Evolutionary conservation across 352 stramenopile species (phyloP).

Genomic region (Globisporangium iwayamae): DNA sequence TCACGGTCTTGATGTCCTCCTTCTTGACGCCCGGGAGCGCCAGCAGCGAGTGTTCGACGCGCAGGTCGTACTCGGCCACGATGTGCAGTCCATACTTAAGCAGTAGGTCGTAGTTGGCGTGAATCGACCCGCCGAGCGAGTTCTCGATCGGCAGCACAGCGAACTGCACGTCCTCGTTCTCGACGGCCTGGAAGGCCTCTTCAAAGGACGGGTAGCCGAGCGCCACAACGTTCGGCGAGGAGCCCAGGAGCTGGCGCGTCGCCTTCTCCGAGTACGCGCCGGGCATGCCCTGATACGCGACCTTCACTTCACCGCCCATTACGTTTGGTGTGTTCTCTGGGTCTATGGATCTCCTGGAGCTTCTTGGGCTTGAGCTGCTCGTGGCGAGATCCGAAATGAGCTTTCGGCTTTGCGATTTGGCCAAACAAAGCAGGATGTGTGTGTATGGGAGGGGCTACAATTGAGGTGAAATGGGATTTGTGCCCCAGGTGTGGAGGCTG

Average conservation of each 20-base stretch:
- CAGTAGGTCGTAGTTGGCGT: slow-evolving; percentile 93
- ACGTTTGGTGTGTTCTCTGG: background rate
- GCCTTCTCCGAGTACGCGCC: slow-evolving; percentile 98
- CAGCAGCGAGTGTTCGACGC: slow-evolving; percentile 93
- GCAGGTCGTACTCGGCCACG: slow-evolving; percentile 57
- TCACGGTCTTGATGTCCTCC: slow-evolving; percentile 93
- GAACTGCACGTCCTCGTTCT: slow-evolving; percentile 89
- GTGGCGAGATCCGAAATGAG: slow-evolving; percentile 18
- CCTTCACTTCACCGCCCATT: slow-evolving; percentile 65
- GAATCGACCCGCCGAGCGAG: slow-evolving; percentile 91
- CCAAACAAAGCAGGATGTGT: slow-evolving; percentile 3
- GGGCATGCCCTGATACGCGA: slow-evolving; percentile 95
- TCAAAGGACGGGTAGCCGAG: slow-evolving; percentile 51
- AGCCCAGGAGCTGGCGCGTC: slow-evolving; percentile 88
- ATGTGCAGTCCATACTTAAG: slow-evolving; percentile 68
- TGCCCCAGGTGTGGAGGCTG: background rate
- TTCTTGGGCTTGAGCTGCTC: slow-evolving; percentile 7
- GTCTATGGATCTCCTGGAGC: background rate
- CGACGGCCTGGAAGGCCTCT: slow-evolving; percentile 50
- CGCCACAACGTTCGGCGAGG: slow-evolving; percentile 60
- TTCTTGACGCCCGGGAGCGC: slow-evolving; percentile 84
- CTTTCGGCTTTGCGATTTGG: background rate
- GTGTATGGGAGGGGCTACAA: background rate
- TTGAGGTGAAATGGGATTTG: background rate
- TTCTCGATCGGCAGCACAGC: slow-evolving; percentile 95